A percentile compares a stretch with the other conserved stretches of the same genome.
Conservation (phyloP, 2,329 filamentous ascomycete genomes). For the Lasiodiplodia sp. region DNA sequence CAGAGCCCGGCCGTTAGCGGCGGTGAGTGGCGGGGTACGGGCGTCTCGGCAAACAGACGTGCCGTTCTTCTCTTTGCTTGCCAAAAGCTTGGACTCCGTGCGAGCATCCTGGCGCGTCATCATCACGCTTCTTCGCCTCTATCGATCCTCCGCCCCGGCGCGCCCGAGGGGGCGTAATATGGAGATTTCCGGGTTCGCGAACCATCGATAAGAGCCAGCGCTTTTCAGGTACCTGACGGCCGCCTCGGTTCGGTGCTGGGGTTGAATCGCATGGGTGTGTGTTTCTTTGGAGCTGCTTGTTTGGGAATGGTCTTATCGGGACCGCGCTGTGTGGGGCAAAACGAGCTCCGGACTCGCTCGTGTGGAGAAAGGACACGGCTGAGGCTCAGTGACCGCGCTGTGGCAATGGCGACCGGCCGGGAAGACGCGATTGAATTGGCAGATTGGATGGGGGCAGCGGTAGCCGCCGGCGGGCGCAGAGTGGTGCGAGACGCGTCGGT, state of each 20-base stretch:
- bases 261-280: not conserved
- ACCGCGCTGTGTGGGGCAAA: not conserved
- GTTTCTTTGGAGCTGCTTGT: slow-evolving; percentile 15
- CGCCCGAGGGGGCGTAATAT: not conserved
- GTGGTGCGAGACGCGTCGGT: not conserved
- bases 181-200: not conserved
- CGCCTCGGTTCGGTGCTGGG: not conserved
- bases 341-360: not conserved
- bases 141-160: not conserved
- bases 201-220: not conserved
- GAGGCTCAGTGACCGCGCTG: not conserved
- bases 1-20: no score
- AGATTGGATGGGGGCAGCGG: not conserved
- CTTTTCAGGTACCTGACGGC: slow-evolving; percentile 19
- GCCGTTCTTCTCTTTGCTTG: not conserved
- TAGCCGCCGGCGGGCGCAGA: not conserved
- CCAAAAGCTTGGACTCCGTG: not conserved
- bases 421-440: not conserved
- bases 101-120: not conserved
- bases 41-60: no score
- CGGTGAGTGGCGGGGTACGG: no score
- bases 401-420: not conserved
- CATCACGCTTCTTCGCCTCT: not conserved
- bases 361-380: slow-evolving; percentile 1
- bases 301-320: slow-evolving; percentile 23